Percentiles rank a stretch among this genome's conserved stretches.
Conservation (phyloP, 805 yeast species). For the Yamadazyma nakazawae region DNA sequence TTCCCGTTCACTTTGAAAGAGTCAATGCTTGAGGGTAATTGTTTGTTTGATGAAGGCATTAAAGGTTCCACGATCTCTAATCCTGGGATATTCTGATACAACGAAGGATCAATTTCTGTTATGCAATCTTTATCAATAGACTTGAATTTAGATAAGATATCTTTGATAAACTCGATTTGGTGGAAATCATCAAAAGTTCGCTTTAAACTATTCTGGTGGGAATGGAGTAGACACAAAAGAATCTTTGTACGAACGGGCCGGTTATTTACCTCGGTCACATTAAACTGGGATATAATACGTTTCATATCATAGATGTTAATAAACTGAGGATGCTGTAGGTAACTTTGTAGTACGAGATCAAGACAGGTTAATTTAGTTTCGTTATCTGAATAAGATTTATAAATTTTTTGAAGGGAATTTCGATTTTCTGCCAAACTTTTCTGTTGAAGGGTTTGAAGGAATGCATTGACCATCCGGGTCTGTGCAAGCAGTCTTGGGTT, state of each 20-base stretch:
- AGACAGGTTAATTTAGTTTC: constrained; percentile 10
- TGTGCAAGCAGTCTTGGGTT: not conserved
- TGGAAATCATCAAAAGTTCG: not conserved
- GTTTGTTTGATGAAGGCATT: not conserved
- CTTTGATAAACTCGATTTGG: not conserved
- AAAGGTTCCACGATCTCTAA: not conserved
- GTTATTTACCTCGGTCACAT: not conserved
- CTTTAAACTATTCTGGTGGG: constrained; percentile 5
- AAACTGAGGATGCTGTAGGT: constrained; percentile 8
- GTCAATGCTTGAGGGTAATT: not conserved
- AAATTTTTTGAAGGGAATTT: not conserved
- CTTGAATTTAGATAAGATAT: not conserved
- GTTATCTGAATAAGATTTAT: not conserved
- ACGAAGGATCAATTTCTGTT: not conserved
- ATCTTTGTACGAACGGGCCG: not conserved
- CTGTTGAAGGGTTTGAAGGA: constrained; percentile 1
- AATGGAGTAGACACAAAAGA: constrained; percentile 6
- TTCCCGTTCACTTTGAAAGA: constrained; percentile 15
- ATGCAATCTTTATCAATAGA: not conserved
- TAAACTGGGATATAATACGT: constrained; percentile 3
- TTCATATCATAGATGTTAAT: constrained; percentile 11
- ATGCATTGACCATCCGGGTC: not conserved
- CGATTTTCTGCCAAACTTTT: not conserved
- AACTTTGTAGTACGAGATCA: constrained; percentile 7
- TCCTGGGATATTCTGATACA: not conserved